phyloP scores from a whole-genome alignment of 495 filamentous ascomycete species.

The Penicillium diatomitis region DNA sequence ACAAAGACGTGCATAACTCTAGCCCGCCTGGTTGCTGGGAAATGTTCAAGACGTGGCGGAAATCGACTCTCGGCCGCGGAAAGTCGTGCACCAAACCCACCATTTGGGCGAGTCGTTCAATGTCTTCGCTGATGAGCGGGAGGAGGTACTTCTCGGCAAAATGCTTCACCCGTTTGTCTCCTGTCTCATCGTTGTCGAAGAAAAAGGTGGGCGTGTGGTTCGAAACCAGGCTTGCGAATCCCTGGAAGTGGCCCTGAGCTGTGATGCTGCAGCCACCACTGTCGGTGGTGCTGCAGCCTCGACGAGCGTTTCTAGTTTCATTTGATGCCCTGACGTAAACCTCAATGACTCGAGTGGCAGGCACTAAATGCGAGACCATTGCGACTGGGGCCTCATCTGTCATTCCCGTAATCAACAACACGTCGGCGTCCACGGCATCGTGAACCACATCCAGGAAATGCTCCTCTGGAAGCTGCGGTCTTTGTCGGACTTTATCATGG shows the following conservation, averaged over 20 bases:
- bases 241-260: conserved; percentile 6
- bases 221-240: no score
- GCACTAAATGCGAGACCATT: conserved; percentile 45
- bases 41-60: conserved; percentile 53
- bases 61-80: conserved; percentile 43
- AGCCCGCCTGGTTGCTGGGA: conserved; percentile 46
- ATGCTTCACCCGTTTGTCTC: conserved; percentile 25
- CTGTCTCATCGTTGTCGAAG: conserved; percentile 42
- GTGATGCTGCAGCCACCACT: conserved; percentile 16
- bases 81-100: conserved; percentile 42
- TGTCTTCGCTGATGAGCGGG: conserved; percentile 40
- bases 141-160: conserved; percentile 42
- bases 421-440: conserved; percentile 38
- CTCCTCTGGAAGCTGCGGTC: conserved; percentile 43
- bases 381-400: conserved; percentile 54
- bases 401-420: conserved; percentile 57
- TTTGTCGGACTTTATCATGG: conserved; percentile 34
- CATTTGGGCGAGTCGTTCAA: conserved; percentile 44
- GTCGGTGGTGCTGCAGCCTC: conserved; percentile 16
- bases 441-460: conserved; percentile 45
- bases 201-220: conserved; percentile 36
- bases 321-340: conserved; percentile 41
- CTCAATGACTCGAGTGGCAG: conserved; percentile 46
- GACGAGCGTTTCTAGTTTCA: conserved; percentile 33
- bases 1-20: conserved; percentile 43